phyloP scores from a whole-genome alignment of 495 filamentous ascomycete species.

The Penicillium robsamsonii region DNA sequence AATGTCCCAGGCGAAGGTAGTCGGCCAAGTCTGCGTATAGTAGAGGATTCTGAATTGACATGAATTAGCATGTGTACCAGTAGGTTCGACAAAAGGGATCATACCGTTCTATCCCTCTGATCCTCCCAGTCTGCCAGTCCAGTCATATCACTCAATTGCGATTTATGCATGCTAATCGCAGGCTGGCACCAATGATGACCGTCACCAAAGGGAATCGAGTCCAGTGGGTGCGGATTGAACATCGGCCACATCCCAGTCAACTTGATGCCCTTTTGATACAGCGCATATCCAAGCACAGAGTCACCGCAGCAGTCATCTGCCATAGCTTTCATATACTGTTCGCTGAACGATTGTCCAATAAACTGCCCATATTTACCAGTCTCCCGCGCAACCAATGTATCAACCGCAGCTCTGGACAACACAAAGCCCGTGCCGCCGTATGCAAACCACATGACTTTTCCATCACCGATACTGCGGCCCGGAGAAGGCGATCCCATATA shows the following conservation, averaged over 20 bases:
- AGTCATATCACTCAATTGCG: slow-evolving; percentile 24
- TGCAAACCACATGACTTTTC: slow-evolving; percentile 42
- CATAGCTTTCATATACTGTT: slow-evolving; percentile 37
- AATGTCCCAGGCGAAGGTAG: slow-evolving; percentile 20
- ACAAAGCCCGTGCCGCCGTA: slow-evolving; percentile 56
- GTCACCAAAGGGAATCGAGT: slow-evolving; percentile 37
- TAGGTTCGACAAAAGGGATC: background rate
- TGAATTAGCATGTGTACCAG: background rate
- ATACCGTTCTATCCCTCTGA: slow-evolving; percentile 24
- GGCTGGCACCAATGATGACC: slow-evolving; percentile 51
- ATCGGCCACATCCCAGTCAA: slow-evolving; percentile 53
- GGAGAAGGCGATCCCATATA: slow-evolving; percentile 54
- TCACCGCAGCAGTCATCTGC: slow-evolving; percentile 52
- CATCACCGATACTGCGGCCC: slow-evolving; percentile 31
- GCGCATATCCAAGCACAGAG: slow-evolving; percentile 50
- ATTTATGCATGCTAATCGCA: slow-evolving; percentile 53
- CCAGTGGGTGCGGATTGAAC: slow-evolving; percentile 45
- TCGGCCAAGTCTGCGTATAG: slow-evolving; percentile 35
- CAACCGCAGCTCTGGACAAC: slow-evolving; percentile 49
- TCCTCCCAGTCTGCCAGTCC: slow-evolving; percentile 28
- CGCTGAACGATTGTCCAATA: slow-evolving; percentile 23
- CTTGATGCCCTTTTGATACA: slow-evolving; percentile 43
- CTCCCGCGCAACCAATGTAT: slow-evolving; percentile 28
- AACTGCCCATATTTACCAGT: slow-evolving; percentile 18
- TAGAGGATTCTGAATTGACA: slow-evolving; percentile 17